A percentile compares a stretch with the other conserved stretches of the same genome.
phyloP scores from a whole-genome alignment of 192 early-diverging fungal genomes.

The Backusella tarrabulga region DNA sequence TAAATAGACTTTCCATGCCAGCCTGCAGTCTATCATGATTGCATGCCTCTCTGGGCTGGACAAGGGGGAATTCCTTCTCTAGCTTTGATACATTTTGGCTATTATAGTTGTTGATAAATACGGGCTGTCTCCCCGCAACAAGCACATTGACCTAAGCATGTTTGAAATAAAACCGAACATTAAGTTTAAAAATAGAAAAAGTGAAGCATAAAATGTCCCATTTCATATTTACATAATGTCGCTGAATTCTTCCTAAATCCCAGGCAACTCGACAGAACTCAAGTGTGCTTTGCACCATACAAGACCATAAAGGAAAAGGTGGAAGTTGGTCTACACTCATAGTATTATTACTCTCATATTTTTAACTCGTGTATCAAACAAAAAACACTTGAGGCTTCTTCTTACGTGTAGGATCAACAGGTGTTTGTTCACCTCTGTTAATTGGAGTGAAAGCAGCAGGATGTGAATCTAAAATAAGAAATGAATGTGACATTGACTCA shows the following conservation, averaged over 20 bases:
- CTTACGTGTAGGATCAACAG: background rate
- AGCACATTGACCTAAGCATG: constrained; percentile 7
- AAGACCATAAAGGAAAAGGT: constrained; percentile 23
- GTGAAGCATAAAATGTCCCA: background rate
- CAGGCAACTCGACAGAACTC: constrained; percentile 25
- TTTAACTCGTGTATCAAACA: background rate
- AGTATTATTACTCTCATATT: background rate
- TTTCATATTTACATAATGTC: constrained; percentile 7
- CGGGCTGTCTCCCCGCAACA: background rate
- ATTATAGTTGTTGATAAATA: background rate
- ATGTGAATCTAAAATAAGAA: constrained; percentile 8
- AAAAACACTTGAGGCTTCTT: background rate
- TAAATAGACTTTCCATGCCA: background rate
- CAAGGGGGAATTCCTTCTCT: background rate
- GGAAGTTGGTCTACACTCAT: constrained; percentile 13
- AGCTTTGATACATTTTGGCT: background rate
- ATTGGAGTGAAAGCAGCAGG: background rate
- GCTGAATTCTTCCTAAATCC: constrained; percentile 7
- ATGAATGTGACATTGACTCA: background rate
- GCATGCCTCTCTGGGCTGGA: background rate
- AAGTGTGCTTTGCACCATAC: constrained; percentile 22
- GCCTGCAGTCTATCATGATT: constrained; percentile 4
- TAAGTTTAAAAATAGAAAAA: background rate
- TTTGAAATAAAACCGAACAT: background rate
- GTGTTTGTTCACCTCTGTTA: background rate